A percentile compares a stretch with the other conserved stretches of the same genome.
phyloP scores from a whole-genome alignment of 441 rosid species.

The Pelargonium myrrhifolium region DNA sequence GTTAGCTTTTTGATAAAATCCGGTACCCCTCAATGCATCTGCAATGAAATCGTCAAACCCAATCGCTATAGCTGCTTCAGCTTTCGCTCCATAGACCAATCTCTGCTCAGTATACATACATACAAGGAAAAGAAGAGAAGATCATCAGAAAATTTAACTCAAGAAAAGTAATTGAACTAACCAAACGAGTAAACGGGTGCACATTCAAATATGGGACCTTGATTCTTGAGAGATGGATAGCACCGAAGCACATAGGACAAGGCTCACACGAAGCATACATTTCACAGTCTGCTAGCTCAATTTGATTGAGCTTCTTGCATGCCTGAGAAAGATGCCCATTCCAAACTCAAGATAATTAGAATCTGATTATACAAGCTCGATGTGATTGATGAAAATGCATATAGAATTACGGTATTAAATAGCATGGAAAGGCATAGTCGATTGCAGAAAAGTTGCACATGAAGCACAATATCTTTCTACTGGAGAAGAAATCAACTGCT shows the following conservation, averaged over 20 bases:
- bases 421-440: no score
- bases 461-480: no score
- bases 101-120: no score
- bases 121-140: no score
- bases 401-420: no score
- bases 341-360: no score
- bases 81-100: conserved; percentile 26
- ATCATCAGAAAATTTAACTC: not conserved
- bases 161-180: not conserved
- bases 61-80: conserved; percentile 23
- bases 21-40: conserved; percentile 19
- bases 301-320: conserved; percentile 23
- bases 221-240: conserved; percentile 25
- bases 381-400: no score
- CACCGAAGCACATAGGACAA: conserved; percentile 43
- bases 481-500: no score
- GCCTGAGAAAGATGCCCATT: conserved; percentile 20
- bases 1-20: conserved; percentile 17
- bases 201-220: no score
- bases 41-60: conserved; percentile 57
- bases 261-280: conserved; percentile 32
- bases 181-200: no score
- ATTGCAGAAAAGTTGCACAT: no score
- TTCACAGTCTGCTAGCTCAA: conserved; percentile 61
- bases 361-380: no score